These are phyloP conservation scores for Candida coquimbonensis DNA, from an alignment of 805 yeast species.

Conservation along the genomic window DNA sequence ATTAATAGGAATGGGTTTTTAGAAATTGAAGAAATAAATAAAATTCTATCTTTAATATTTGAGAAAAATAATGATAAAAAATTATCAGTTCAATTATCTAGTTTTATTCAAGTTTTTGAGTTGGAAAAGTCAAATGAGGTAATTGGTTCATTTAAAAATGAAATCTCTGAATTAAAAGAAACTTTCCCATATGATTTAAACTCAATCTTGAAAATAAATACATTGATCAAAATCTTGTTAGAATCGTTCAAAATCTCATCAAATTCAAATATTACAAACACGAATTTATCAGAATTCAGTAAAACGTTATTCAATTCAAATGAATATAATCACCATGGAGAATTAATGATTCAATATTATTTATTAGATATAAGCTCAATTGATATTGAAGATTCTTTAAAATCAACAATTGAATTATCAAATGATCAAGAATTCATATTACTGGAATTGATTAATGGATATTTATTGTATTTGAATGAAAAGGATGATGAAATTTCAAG, in stretches of 20 bases:
- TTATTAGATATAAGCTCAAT: constrained; percentile 38
- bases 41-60: constrained; percentile 38
- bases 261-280: constrained; percentile 6
- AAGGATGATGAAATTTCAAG: constrained; percentile 2
- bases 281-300: constrained; percentile 20
- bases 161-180: constrained; percentile 23
- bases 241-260: constrained; percentile 20
- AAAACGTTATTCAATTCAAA: constrained; percentile 25
- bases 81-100: constrained; percentile 42
- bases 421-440: constrained; percentile 23
- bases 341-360: constrained; percentile 33
- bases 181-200: constrained; percentile 23
- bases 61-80: constrained; percentile 20
- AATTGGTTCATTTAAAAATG: constrained; percentile 28
- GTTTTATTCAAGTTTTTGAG: constrained; percentile 42
- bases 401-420: constrained; percentile 24
- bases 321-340: constrained; percentile 25
- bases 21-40: constrained; percentile 48
- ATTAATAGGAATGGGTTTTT: constrained; percentile 55
- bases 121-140: constrained; percentile 31
- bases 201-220: constrained; percentile 23
- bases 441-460: constrained; percentile 36
- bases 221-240: constrained; percentile 22
- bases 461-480: constrained; percentile 14
- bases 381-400: constrained; percentile 25